Conservation (phyloP, 441 rosid genomes). For the Syzygium malaccense region DNA sequence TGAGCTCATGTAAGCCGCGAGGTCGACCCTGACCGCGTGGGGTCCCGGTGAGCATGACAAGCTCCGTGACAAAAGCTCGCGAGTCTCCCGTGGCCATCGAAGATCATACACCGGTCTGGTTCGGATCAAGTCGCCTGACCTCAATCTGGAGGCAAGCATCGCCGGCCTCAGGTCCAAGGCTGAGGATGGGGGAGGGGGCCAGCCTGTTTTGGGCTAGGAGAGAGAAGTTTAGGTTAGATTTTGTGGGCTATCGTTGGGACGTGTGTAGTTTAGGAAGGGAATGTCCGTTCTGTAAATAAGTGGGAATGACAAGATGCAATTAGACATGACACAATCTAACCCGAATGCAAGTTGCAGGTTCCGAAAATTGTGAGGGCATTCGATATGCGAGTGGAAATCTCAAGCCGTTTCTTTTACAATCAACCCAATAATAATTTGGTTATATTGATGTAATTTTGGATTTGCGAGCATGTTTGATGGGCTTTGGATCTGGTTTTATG, state of each 20-base stretch:
- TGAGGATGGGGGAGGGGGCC: not conserved
- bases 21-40: too few relatives aligned
- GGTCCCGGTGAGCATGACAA: too few relatives aligned
- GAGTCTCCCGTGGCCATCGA: not conserved
- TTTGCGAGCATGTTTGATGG: not conserved
- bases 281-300: not conserved
- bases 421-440: not conserved
- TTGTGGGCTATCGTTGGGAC: not conserved
- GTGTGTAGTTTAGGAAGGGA: fast-evolving
- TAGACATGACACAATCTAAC: fast-evolving
- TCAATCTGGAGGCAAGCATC: not conserved
- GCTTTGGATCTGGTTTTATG: not conserved
- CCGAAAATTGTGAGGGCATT: fast-evolving
- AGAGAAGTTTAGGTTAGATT: not conserved
- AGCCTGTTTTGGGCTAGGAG: not conserved
- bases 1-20: too few relatives aligned
- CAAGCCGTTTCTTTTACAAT: not conserved
- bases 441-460: not conserved
- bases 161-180: not conserved
- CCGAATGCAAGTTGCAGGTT: fast-evolving
- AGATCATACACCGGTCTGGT: not conserved
- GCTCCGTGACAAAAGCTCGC: not conserved
- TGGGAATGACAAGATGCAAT: not conserved
- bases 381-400: fast-evolving
- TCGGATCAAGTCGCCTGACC: not conserved